phyloP scores from a whole-genome alignment of 116 monocot genomes.

The Posidonia oceanica region DNA sequence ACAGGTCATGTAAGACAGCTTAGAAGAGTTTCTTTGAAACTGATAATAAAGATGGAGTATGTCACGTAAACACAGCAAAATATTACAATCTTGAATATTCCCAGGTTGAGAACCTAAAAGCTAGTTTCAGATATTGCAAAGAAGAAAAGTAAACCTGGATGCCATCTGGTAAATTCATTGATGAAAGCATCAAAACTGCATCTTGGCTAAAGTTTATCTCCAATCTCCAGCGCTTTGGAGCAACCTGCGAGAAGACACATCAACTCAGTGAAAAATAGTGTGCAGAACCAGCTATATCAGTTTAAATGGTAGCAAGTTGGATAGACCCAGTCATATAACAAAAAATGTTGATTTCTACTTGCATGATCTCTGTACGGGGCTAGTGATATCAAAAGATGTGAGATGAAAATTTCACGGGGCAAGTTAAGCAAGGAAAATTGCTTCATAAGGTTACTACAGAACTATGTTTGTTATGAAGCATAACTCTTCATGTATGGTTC shows the following conservation, averaged over 20 bases:
- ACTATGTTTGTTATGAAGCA: no score
- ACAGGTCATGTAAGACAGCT: no score
- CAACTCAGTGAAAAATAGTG: not conserved
- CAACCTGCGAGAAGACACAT: conserved; percentile 36
- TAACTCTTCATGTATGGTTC: no score
- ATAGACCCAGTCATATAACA: not conserved
- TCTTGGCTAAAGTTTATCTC: conserved; percentile 95
- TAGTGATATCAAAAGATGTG: not conserved
- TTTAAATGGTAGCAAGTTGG: not conserved
- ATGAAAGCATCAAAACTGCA: conserved; percentile 97
- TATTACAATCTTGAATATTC: not conserved
- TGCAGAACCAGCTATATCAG: not conserved
- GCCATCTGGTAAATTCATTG: conserved; percentile 96
- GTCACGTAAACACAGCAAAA: not conserved
- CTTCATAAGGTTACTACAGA: no score
- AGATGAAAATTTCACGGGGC: not conserved
- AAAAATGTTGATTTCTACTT: no score
- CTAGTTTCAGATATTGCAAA: not conserved
- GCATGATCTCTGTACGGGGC: no score
- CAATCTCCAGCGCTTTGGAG: conserved; percentile 85
- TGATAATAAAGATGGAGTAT: no score
- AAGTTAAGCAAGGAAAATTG: no score
- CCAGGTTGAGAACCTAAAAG: not conserved
- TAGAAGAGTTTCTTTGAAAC: no score
- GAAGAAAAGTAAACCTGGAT: conserved; percentile 56